phyloP scores from a whole-genome alignment of 352 stramenopile species.

The Globisporangium irregulare region DNA sequence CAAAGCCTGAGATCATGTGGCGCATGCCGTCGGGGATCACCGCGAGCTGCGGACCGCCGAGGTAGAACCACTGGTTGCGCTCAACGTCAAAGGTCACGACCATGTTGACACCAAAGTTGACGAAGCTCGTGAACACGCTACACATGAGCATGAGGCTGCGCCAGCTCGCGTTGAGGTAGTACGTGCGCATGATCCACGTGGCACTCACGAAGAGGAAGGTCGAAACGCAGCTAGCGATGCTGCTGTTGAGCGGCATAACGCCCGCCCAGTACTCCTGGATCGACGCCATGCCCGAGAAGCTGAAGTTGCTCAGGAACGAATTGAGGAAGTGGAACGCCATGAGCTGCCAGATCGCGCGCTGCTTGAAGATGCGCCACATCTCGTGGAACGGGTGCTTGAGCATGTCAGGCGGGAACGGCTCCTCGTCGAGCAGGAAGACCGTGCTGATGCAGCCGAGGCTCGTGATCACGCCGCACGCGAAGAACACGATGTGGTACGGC shows the following conservation, averaged over 20 bases:
- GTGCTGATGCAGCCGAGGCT: constrained; percentile 34
- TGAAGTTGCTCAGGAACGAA: constrained; percentile 55
- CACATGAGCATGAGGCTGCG: constrained; percentile 46
- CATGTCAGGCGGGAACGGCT: constrained; percentile 23
- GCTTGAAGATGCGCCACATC: constrained; percentile 72
- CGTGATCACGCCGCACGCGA: constrained; percentile 37
- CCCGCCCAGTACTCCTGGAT: constrained; percentile 62
- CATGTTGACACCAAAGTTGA: constrained; percentile 43
- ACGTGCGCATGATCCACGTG: constrained; percentile 55
- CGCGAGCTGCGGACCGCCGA: constrained; percentile 51
- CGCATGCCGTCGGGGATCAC: constrained; percentile 63
- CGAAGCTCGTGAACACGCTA: constrained; percentile 40
- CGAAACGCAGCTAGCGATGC: constrained; percentile 46
- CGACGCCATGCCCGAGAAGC: constrained; percentile 47
- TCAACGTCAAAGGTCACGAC: constrained; percentile 56
- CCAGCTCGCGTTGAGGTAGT: constrained; percentile 62
- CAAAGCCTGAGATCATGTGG: constrained; percentile 54
- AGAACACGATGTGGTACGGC: constrained; percentile 54
- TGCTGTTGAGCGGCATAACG: constrained; percentile 54
- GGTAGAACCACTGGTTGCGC: constrained; percentile 70
- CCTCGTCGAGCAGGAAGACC: constrained; percentile 49
- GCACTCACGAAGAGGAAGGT: constrained; percentile 47
- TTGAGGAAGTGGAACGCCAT: constrained; percentile 69
- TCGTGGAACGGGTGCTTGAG: constrained; percentile 41
- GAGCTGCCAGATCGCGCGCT: constrained; percentile 68